Evolutionary conservation across 73 alveolate species (phyloP).

Genomic region (Breviolum minutum): DNA sequence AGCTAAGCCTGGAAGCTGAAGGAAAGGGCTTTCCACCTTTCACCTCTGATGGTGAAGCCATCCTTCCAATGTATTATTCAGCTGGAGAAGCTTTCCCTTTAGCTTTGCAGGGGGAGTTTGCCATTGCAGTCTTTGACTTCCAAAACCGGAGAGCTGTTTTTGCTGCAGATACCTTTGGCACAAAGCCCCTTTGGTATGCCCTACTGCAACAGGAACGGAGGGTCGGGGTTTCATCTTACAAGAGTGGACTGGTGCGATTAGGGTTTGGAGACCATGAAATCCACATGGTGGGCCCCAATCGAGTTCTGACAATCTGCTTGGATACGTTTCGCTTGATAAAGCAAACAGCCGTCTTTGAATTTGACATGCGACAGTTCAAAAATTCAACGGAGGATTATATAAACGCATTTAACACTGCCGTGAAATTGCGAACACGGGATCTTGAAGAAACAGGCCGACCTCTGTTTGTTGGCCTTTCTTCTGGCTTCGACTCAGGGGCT

Average conservation of each 20-base stretch:
- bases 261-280: slow-evolving; percentile 55
- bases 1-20: slow-evolving; percentile 56
- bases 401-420: slow-evolving; percentile 62
- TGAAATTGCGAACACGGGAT: slow-evolving; percentile 69
- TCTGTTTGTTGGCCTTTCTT: slow-evolving; percentile 60
- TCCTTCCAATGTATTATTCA: slow-evolving; percentile 23
- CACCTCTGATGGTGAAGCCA: slow-evolving; percentile 66
- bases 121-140: slow-evolving; percentile 81
- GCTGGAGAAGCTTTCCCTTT: slow-evolving; percentile 39
- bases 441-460: slow-evolving; percentile 70
- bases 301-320: slow-evolving; percentile 51
- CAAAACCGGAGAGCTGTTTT: slow-evolving; percentile 27
- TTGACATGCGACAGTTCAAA: slow-evolving; percentile 80
- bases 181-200: slow-evolving; percentile 85
- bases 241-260: slow-evolving; percentile 77
- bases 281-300: slow-evolving; percentile 70
- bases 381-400: slow-evolving; percentile 54
- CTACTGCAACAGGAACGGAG: neutral
- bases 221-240: slow-evolving; percentile 80
- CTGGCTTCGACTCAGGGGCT: slow-evolving; percentile 92
- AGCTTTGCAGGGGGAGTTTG: slow-evolving; percentile 78
- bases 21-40: slow-evolving; percentile 6
- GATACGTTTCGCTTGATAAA: slow-evolving; percentile 20
- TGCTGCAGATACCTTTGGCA: slow-evolving; percentile 70
- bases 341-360: slow-evolving; percentile 66